Percentiles rank a stretch among this genome's conserved stretches.
Evolutionary conservation across 208 protist genomes (phyloP).

Genomic region (Endotrypanum monterogeii): DNA sequence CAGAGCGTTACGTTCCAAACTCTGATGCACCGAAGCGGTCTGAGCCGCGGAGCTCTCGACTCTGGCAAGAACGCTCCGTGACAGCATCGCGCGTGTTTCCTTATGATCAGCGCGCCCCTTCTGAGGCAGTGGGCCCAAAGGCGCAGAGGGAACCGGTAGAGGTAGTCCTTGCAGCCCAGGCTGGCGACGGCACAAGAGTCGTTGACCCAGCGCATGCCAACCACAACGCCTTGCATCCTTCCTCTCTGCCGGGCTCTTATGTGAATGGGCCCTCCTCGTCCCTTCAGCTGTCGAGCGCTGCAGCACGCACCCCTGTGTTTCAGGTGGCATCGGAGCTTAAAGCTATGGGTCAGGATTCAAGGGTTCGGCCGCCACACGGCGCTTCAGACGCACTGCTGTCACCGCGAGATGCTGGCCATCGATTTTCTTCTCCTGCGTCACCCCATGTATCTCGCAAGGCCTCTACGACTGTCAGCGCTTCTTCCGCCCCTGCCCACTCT

Average conservation of each 20-base stretch:
- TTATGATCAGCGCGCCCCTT: conserved; percentile 3
- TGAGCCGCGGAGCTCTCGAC: background rate
- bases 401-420: background rate
- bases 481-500: background rate
- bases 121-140: background rate
- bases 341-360: conserved; percentile 1
- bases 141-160: background rate
- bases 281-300: background rate
- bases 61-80: background rate
- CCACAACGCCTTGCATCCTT: background rate
- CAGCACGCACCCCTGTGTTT: background rate
- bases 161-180: background rate
- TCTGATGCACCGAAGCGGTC: background rate
- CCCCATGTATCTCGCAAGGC: background rate
- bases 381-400: background rate
- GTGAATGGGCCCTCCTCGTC: background rate
- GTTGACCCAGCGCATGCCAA: background rate
- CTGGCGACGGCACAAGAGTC: background rate
- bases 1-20: conserved; percentile 19
- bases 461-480: background rate
- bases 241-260: background rate
- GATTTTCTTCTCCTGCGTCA: conserved; percentile 7
- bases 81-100: background rate
- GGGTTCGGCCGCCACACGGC: background rate
- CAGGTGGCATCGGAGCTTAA: conserved; percentile 5